Evolutionary conservation across 2,329 filamentous ascomycete genomes (phyloP).

Genomic region (Fusarium denticulatum): DNA sequence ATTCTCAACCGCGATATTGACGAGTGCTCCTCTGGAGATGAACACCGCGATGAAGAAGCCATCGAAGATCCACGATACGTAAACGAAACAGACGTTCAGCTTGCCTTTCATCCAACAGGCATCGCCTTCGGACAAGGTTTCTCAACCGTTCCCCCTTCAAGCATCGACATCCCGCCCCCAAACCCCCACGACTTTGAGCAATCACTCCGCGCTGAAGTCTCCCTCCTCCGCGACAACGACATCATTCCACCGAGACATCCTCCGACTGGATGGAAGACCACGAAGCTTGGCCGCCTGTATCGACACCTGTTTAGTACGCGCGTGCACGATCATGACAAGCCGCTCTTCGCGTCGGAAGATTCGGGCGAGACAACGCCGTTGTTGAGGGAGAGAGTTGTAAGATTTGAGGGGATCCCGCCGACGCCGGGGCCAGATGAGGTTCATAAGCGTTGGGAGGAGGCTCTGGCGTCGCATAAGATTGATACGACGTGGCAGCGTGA

Average conservation of each 20-base stretch:
- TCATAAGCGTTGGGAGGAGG: conserved; percentile 73
- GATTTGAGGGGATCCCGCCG: conserved; percentile 12
- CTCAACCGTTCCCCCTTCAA: conserved; percentile 29
- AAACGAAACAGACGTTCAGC: conserved; percentile 13
- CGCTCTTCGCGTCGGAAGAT: background rate
- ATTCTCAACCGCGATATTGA: conserved; percentile 29
- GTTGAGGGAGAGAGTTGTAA: background rate
- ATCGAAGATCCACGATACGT: conserved; percentile 11
- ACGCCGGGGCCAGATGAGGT: conserved; percentile 28
- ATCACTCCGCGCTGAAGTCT: conserved; percentile 28
- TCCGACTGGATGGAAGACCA: background rate
- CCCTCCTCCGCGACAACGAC: conserved; percentile 34
- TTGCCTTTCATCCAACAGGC: conserved; percentile 36
- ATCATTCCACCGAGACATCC: conserved; percentile 20
- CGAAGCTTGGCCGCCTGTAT: conserved; percentile 5
- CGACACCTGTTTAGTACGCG: conserved; percentile 26
- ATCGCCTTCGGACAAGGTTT: conserved; percentile 32
- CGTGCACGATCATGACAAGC: conserved; percentile 24
- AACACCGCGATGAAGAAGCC: conserved; percentile 18
- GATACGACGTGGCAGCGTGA: conserved; percentile 90
- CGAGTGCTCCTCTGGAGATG: conserved; percentile 36
- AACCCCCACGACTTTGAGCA: conserved; percentile 38
- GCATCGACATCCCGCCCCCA: conserved; percentile 26
- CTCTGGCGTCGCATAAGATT: conserved; percentile 80
- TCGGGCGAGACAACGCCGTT: conserved; percentile 18